phyloP scores from a whole-genome alignment of 192 early-diverging fungal species.

The Mortierella alpina region DNA sequence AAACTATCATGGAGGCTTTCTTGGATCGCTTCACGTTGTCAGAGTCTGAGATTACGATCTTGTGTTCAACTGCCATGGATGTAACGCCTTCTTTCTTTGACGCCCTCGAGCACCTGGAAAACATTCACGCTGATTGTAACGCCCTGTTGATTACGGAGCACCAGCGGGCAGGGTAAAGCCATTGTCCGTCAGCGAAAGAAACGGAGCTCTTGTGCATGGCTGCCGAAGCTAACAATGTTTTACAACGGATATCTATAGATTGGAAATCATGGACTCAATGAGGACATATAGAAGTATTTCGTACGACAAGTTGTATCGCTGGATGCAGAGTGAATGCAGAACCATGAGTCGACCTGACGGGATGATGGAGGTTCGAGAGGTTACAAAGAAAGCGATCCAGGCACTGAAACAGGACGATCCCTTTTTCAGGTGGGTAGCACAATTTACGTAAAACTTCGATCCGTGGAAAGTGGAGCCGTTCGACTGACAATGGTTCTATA shows the following conservation, averaged over 20 bases:
- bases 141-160: slow-evolving; percentile 77
- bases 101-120: slow-evolving; percentile 71
- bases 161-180: slow-evolving; percentile 76
- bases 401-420: slow-evolving; percentile 77
- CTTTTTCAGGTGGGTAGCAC: slow-evolving; percentile 73
- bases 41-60: slow-evolving; percentile 69
- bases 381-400: slow-evolving; percentile 72
- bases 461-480: background rate
- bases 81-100: slow-evolving; percentile 77
- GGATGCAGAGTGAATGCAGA: slow-evolving; percentile 78
- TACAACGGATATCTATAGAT: slow-evolving; percentile 23
- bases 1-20: slow-evolving; percentile 72
- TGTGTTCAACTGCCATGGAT: slow-evolving; percentile 63
- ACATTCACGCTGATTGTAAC: slow-evolving; percentile 80
- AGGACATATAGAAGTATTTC: slow-evolving; percentile 76
- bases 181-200: too few relatives aligned
- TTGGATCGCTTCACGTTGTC: slow-evolving; percentile 77
- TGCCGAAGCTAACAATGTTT: slow-evolving; percentile 1
- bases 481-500: slow-evolving; percentile 18
- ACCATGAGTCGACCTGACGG: slow-evolving; percentile 69
- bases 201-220: background rate
- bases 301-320: slow-evolving; percentile 79
- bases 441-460: background rate
- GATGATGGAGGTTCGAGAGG: slow-evolving; percentile 72
- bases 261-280: slow-evolving; percentile 85